phyloP scores from a whole-genome alignment of 2,329 filamentous ascomycete genomes.

The Trichoderma breve region DNA sequence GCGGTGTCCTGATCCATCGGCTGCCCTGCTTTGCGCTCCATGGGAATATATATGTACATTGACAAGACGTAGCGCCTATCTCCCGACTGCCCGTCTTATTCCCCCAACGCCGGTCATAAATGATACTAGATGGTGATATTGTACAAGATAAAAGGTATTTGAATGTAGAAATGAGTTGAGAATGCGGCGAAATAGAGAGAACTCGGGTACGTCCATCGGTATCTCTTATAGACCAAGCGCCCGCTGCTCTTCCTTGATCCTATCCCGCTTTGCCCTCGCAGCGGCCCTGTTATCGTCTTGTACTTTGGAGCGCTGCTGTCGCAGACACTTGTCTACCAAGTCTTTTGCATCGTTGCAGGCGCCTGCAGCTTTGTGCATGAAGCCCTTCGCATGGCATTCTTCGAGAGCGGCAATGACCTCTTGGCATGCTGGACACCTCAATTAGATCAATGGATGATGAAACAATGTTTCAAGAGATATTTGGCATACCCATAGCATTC shows the following conservation, averaged over 20 bases:
- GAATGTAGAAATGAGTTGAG: neutral
- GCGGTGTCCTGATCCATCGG: neutral
- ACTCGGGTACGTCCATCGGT: neutral
- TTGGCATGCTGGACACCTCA: conserved; percentile 71
- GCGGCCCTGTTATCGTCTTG: conserved; percentile 70
- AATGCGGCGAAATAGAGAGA: neutral
- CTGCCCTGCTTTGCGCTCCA: neutral
- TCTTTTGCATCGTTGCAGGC: conserved; percentile 87
- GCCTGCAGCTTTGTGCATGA: conserved; percentile 86
- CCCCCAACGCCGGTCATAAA: conserved; percentile 22
- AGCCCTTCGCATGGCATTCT: conserved; percentile 89
- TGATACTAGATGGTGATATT: conserved; percentile 20
- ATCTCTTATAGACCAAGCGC: conserved; percentile 37
- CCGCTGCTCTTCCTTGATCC: conserved; percentile 71
- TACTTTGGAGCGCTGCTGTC: conserved; percentile 73
- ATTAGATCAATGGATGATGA: conserved; percentile 23
- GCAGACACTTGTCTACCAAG: conserved; percentile 80
- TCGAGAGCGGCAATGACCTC: conserved; percentile 92
- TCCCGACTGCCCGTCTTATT: conserved; percentile 4
- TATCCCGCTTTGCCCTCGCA: conserved; percentile 66
- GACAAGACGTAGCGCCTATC: neutral
- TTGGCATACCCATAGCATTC: conserved; percentile 71
- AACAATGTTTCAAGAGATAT: neutral
- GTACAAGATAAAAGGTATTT: neutral
- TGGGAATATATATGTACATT: conserved; percentile 1